These are phyloP conservation scores for Triticum monococcum DNA, from an alignment of 176 grass and related monocot species.

Conservation along the genomic window DNA sequence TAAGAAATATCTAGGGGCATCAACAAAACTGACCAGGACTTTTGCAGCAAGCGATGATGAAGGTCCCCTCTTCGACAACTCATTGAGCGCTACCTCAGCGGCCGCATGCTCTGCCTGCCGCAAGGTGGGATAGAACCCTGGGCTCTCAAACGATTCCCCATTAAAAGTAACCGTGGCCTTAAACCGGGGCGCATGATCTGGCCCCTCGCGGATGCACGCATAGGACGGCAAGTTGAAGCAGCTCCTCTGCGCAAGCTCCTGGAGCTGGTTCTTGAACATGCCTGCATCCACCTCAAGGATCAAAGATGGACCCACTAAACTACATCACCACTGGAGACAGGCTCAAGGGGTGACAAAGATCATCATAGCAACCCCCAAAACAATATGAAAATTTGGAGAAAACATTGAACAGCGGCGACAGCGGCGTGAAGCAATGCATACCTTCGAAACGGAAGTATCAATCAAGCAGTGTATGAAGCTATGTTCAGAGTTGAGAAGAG, in stretches of 20 bases:
- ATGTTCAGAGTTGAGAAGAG: conserved; percentile 14
- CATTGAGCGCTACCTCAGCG: conserved; percentile 55
- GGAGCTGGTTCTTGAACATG: conserved; percentile 74
- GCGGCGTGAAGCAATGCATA: not conserved
- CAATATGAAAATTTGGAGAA: not conserved
- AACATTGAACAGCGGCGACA: not conserved
- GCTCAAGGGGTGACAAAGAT: not conserved
- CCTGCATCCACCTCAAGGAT: conserved; percentile 22
- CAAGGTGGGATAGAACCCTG: conserved; percentile 46
- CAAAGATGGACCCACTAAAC: conserved; percentile 3
- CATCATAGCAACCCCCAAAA: not conserved
- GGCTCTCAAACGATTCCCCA: conserved; percentile 63
- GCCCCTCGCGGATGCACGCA: conserved; percentile 49
- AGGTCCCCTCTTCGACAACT: conserved; percentile 55
- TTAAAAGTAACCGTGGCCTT: conserved; percentile 71
- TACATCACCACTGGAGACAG: not conserved
- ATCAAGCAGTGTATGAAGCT: conserved; percentile 14
- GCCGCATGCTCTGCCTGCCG: conserved; percentile 57
- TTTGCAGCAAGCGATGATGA: conserved; percentile 54
- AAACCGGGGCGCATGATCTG: conserved; percentile 60
- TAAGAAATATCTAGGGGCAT: not conserved
- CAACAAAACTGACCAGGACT: conserved; percentile 57
- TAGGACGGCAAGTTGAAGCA: conserved; percentile 73
- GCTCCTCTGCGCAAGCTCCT: conserved; percentile 77
- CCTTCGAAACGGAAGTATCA: conserved; percentile 12